Conservation (phyloP, 1,139 yeast genomes). For the Candida sp. region DNA sequence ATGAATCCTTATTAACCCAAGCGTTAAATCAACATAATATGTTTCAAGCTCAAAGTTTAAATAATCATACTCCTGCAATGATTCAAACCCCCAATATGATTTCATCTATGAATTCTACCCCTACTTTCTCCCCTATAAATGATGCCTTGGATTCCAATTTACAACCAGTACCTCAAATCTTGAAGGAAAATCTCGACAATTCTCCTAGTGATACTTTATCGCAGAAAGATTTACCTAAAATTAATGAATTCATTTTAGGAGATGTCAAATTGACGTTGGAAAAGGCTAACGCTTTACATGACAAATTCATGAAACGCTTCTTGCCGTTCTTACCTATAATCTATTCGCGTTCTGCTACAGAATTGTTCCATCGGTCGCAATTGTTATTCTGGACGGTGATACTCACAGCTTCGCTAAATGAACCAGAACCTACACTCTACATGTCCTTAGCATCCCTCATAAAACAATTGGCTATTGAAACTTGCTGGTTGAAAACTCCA, state of each 20-base stretch:
- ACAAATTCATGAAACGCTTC: slow-evolving; percentile 60
- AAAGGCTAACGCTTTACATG: slow-evolving; percentile 72
- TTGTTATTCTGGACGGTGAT: slow-evolving; percentile 89
- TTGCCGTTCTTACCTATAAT: slow-evolving; percentile 80
- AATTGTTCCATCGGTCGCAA: slow-evolving; percentile 79
- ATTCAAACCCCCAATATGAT: neutral
- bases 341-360: slow-evolving; percentile 68
- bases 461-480: slow-evolving; percentile 85
- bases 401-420: slow-evolving; percentile 80
- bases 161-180: neutral
- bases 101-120: neutral
- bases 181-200: slow-evolving; percentile 20
- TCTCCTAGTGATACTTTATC: slow-evolving; percentile 15
- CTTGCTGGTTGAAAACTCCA: slow-evolving; percentile 93
- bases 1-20: slow-evolving; percentile 64
- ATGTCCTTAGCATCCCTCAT: slow-evolving; percentile 75
- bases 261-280: slow-evolving; percentile 63
- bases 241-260: slow-evolving; percentile 65
- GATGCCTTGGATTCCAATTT: slow-evolving; percentile 2
- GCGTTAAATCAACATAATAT: slow-evolving; percentile 50
- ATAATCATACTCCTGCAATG: no score
- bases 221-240: slow-evolving; percentile 9
- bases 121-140: slow-evolving; percentile 1
- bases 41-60: slow-evolving; percentile 23
- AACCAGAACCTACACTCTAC: slow-evolving; percentile 83